These are phyloP conservation scores for Thecaphora thlaspeos DNA, from an alignment of 1,284 basidiomycete species.

Conservation along the genomic window DNA sequence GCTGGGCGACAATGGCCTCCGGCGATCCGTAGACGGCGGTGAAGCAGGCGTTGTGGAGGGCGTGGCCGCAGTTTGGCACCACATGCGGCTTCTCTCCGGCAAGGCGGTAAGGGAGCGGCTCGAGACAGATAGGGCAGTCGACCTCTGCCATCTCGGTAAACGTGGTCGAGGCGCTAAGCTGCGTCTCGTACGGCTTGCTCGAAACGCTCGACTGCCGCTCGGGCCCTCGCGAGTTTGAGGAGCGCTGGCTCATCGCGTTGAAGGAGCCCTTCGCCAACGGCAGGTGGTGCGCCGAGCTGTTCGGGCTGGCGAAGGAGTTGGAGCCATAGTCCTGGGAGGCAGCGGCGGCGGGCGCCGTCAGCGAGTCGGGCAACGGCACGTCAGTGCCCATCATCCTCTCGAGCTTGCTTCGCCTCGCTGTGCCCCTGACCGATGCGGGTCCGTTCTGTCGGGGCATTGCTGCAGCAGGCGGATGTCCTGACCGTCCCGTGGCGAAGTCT, in stretches of 20 bases:
- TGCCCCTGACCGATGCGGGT: conserved; percentile 3
- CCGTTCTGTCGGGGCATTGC: not conserved
- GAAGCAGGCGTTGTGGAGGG: conserved; percentile 92
- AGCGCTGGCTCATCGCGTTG: not conserved
- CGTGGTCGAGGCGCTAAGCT: conserved; percentile 57
- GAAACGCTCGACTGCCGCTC: not conserved
- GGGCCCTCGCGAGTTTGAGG: not conserved
- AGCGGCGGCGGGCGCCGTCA: not conserved
- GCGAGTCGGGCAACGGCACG: conserved; percentile 5
- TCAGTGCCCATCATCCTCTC: conserved; percentile 45
- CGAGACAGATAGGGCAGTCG: conserved; percentile 85
- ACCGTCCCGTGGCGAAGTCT: not conserved
- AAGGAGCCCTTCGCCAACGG: not conserved
- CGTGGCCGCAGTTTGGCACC: conserved; percentile 94
- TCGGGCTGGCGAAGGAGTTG: too few species aligned
- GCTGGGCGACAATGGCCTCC: conserved; percentile 61
- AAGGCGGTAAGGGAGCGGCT: conserved; percentile 80
- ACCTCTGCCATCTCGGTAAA: conserved; percentile 71
- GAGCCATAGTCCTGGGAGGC: not conserved
- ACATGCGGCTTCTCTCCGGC: conserved; percentile 91
- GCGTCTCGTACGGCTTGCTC: not conserved
- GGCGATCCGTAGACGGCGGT: conserved; percentile 88
- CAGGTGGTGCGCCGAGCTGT: not conserved
- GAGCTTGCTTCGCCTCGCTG: conserved; percentile 32
- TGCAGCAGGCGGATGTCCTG: not conserved